Conservation (phyloP, 352 stramenopile species). For the Globisporangium cederbergense region DNA sequence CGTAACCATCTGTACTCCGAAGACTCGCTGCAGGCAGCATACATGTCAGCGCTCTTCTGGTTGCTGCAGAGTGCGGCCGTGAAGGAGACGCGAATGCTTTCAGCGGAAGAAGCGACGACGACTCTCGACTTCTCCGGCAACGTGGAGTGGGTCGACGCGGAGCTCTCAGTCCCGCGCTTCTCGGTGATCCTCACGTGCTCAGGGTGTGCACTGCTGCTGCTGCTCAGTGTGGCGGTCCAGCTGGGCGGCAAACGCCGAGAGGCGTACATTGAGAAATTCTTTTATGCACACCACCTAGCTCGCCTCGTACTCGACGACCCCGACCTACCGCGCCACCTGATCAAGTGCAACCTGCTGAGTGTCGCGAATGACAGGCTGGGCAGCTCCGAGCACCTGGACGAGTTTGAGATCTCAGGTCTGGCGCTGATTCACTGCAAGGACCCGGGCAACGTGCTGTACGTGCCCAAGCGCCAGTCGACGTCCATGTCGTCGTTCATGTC, state of each 20-base stretch:
- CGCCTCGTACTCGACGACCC: slow-evolving; percentile 37
- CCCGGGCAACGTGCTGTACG: slow-evolving; percentile 34
- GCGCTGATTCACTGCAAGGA: slow-evolving; percentile 37
- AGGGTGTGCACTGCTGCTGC: slow-evolving; percentile 30
- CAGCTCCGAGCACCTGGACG: slow-evolving; percentile 49
- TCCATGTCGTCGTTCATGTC: slow-evolving; percentile 12
- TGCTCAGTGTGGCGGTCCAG: slow-evolving; percentile 38
- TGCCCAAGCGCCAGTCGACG: slow-evolving; percentile 11
- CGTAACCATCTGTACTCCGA: slow-evolving; percentile 48
- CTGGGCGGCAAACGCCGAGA: slow-evolving; percentile 39
- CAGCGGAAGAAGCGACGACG: slow-evolving; percentile 10
- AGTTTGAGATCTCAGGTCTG: slow-evolving; percentile 55
- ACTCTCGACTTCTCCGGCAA: slow-evolving; percentile 29
- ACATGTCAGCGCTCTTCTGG: slow-evolving; percentile 49
- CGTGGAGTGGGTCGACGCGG: slow-evolving; percentile 29
- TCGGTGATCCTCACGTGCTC: slow-evolving; percentile 39
- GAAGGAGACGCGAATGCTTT: slow-evolving; percentile 19
- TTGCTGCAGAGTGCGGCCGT: slow-evolving; percentile 42
- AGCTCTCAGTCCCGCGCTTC: slow-evolving; percentile 28
- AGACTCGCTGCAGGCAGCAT: slow-evolving; percentile 41
- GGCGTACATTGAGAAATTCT: slow-evolving; percentile 38
- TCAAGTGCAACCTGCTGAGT: slow-evolving; percentile 51
- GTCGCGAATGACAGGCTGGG: slow-evolving; percentile 44
- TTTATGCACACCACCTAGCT: slow-evolving; percentile 44
- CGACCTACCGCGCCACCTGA: slow-evolving; percentile 30